Evolutionary conservation across 805 yeast species (phyloP).

Genomic region (Wickerhamomyces canadensis): DNA sequence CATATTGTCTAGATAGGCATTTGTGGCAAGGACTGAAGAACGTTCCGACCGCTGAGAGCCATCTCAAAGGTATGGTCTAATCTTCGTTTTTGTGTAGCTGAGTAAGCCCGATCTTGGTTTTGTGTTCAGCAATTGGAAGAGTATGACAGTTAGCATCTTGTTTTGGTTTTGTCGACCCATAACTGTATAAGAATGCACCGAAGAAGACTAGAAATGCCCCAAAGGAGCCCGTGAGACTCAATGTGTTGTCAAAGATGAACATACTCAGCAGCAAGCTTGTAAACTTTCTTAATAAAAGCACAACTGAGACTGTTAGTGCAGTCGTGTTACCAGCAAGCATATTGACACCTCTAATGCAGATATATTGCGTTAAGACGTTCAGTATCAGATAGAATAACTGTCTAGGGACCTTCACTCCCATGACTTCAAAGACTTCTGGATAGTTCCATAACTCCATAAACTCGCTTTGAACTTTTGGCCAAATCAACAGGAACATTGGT

Average conservation of each 20-base stretch:
- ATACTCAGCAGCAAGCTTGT: constrained; percentile 54
- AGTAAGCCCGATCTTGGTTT: constrained; percentile 7
- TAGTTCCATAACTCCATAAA: constrained; percentile 21
- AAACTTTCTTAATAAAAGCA: constrained; percentile 57
- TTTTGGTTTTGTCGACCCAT: constrained; percentile 23
- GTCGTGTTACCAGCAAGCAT: constrained; percentile 48
- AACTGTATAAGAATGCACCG: constrained; percentile 48
- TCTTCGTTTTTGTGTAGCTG: too few species aligned
- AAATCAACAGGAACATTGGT: constrained; percentile 43
- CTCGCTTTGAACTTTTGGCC: constrained; percentile 27
- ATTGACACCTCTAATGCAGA: constrained; percentile 68
- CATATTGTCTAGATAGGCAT: too few species aligned
- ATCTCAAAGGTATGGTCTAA: too few species aligned
- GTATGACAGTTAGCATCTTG: constrained; percentile 15
- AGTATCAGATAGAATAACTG: constrained; percentile 28
- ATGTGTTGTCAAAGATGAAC: constrained; percentile 40
- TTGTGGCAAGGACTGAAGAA: too few species aligned
- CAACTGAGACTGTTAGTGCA: constrained; percentile 61
- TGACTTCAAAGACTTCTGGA: constrained; percentile 15
- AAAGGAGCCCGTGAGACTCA: constrained; percentile 32
- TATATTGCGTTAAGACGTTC: constrained; percentile 49
- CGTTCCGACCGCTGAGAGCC: too few species aligned
- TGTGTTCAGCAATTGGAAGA: constrained; percentile 1
- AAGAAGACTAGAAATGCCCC: constrained; percentile 49
- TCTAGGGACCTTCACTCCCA: constrained; percentile 20